Evolutionary conservation across 768 basidiomycete species (phyloP).

Genomic region (Amyloporia xantha): DNA sequence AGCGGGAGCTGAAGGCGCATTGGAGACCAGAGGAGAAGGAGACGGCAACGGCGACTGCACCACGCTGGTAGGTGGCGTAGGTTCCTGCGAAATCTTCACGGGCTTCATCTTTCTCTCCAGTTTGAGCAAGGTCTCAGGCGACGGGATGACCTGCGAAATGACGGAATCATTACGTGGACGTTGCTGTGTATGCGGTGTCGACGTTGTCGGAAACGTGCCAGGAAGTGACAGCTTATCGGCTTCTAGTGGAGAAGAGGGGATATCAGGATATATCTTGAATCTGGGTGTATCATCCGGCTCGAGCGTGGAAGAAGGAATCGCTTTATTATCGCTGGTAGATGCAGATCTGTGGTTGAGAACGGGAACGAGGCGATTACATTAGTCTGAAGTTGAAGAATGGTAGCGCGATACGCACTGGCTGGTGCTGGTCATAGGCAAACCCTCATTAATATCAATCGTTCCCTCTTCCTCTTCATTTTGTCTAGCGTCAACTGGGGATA

Average conservation of each 20-base stretch:
- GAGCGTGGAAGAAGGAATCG: background rate
- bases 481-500: no score
- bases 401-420: no score
- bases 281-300: background rate
- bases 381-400: no score
- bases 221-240: background rate
- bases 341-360: background rate
- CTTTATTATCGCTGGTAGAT: background rate
- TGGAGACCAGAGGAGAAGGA: no score
- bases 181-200: background rate
- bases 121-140: no score
- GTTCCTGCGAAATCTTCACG: slow-evolving; percentile 3
- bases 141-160: background rate
- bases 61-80: slow-evolving; percentile 10
- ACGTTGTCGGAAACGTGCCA: background rate
- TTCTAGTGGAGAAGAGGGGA: background rate
- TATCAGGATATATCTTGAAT: background rate
- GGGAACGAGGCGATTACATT: no score
- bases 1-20: no score
- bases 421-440: no score
- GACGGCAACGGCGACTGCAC: background rate
- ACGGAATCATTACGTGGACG: background rate
- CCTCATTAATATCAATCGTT: no score
- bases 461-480: no score
- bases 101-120: background rate